Evolutionary conservation across 148 eudicot genomes (phyloP).

Genomic region (Cornus controversa): DNA sequence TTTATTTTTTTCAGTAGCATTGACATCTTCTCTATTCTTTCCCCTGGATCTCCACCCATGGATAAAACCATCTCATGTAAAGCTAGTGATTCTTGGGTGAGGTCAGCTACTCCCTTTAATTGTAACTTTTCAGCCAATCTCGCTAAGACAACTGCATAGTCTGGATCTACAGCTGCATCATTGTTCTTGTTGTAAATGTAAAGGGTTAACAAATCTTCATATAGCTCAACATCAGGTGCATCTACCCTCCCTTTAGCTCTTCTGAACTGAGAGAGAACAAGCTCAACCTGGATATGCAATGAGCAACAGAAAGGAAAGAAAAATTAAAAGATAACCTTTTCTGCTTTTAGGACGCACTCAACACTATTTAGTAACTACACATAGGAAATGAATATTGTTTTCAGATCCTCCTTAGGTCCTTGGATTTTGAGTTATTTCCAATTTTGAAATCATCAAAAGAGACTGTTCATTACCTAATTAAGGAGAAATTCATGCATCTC

Average conservation of each 20-base stretch:
- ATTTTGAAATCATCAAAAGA: background rate
- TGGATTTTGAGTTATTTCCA: background rate
- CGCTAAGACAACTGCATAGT: constrained; percentile 32
- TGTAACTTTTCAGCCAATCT: constrained; percentile 73
- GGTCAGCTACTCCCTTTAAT: constrained; percentile 63
- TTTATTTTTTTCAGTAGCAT: constrained; percentile 75
- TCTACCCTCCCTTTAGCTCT: constrained; percentile 90
- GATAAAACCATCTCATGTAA: constrained; percentile 81
- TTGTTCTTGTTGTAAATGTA: background rate
- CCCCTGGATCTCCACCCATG: constrained; percentile 70
- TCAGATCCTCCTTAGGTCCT: background rate
- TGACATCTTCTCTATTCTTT: constrained; percentile 94
- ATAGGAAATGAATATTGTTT: background rate
- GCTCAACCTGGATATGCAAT: constrained; percentile 68
- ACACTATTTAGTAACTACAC: background rate
- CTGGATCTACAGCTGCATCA: background rate
- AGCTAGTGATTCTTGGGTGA: constrained; percentile 89
- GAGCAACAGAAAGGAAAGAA: background rate
- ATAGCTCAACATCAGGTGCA: constrained; percentile 46
- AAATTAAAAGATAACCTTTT: background rate
- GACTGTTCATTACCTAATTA: background rate
- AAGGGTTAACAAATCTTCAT: constrained; percentile 17
- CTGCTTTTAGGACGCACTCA: background rate
- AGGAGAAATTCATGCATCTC: background rate
- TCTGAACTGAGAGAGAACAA: constrained; percentile 77